phyloP scores from a whole-genome alignment of 2,329 filamentous ascomycete genomes.

The Stachybotrys elegans region DNA sequence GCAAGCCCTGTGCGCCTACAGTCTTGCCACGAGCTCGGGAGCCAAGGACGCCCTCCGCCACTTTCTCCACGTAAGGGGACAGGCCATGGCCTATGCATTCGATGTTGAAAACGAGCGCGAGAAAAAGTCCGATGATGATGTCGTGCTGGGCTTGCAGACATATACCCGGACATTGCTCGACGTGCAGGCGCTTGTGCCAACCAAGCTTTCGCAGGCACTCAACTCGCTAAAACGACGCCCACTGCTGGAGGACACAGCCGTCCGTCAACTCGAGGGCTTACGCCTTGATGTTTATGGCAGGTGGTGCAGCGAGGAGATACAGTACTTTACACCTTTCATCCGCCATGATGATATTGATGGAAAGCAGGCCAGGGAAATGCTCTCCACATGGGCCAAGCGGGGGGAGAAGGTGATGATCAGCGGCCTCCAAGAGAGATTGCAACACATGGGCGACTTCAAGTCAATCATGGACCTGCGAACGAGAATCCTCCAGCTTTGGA shows the following conservation, averaged over 20 bases:
- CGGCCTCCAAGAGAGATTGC: constrained; percentile 58
- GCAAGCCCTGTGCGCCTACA: constrained; percentile 75
- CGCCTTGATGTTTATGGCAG: constrained; percentile 71
- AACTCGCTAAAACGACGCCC: constrained; percentile 62
- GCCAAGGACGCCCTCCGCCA: constrained; percentile 73
- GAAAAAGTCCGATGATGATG: constrained; percentile 36
- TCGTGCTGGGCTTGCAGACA: constrained; percentile 63
- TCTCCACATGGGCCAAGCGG: constrained; percentile 58
- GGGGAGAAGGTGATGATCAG: constrained; percentile 55
- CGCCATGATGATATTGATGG: constrained; percentile 71
- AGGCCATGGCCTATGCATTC: constrained; percentile 61
- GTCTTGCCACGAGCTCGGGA: constrained; percentile 73
- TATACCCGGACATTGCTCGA: constrained; percentile 74
- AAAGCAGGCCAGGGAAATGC: constrained; percentile 52
- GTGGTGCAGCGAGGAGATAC: constrained; percentile 80
- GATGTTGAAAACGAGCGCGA: constrained; percentile 40
- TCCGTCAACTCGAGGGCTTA: constrained; percentile 63
- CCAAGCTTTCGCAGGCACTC: constrained; percentile 65
- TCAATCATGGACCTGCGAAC: constrained; percentile 65
- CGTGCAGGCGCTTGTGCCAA: constrained; percentile 71
- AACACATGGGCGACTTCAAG: constrained; percentile 59
- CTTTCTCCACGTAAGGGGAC: constrained; percentile 68
- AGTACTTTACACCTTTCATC: constrained; percentile 82
- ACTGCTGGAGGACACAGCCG: constrained; percentile 64
- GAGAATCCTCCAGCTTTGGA: constrained; percentile 68